A percentile compares a stretch with the other conserved stretches of the same genome.
Evolutionary conservation across 192 early-diverging fungal genomes (phyloP).

Genomic region (Allomyces arbusculus): DNA sequence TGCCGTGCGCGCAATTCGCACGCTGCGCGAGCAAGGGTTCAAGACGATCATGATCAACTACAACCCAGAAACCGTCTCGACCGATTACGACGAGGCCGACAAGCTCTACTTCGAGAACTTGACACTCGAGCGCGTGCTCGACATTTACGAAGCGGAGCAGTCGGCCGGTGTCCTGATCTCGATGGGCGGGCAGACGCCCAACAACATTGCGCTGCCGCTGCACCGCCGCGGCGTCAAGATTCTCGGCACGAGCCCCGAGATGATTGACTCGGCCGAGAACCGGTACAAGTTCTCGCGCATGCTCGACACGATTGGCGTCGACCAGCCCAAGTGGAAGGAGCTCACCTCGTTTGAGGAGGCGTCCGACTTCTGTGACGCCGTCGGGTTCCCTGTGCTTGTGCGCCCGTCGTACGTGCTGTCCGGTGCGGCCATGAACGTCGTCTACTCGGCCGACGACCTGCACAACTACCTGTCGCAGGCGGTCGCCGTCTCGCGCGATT

Average conservation of each 20-base stretch:
- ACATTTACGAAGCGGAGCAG: constrained; percentile 87
- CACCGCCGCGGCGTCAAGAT: constrained; percentile 81
- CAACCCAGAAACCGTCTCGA: constrained; percentile 98
- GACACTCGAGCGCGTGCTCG: constrained; percentile 77
- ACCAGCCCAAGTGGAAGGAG: constrained; percentile 96
- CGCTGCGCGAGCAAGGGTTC: constrained; percentile 59
- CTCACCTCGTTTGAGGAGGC: constrained; percentile 75
- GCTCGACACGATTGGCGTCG: constrained; percentile 86
- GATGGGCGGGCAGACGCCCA: constrained; percentile 93
- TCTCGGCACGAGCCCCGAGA: constrained; percentile 86
- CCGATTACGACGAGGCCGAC: constrained; percentile 97
- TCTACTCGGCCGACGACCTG: constrained; percentile 65
- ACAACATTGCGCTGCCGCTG: constrained; percentile 89
- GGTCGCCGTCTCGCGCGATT: constrained; percentile 72
- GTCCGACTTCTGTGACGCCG: constrained; percentile 59
- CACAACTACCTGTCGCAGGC: constrained; percentile 71
- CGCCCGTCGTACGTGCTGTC: constrained; percentile 95
- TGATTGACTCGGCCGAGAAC: constrained; percentile 93
- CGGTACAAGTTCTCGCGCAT: constrained; percentile 95
- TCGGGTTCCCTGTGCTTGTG: constrained; percentile 88
- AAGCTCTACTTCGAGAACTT: constrained; percentile 94
- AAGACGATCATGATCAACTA: constrained; percentile 99
- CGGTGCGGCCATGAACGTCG: constrained; percentile 98
- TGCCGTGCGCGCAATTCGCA: constrained; percentile 85
- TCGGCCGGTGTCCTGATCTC: constrained; percentile 75